Base-by-base conservation (phyloP, 495 filamentous ascomycete species). In the Lasiosphaeriaceae sp. region DNA sequence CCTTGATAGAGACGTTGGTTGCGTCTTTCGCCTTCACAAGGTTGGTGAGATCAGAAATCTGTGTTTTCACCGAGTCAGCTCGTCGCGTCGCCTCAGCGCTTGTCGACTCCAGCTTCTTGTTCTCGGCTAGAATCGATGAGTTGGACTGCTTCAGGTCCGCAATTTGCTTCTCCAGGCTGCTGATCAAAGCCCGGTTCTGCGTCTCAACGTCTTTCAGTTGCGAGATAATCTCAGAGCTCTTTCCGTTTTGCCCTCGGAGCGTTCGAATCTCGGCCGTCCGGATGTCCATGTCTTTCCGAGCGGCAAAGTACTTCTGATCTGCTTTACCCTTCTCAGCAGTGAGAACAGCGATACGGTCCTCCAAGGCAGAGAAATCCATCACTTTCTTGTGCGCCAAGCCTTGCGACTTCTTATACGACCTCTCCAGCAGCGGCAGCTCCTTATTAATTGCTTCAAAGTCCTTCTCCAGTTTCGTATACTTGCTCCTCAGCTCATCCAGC, bases 291-390 rank as follows among this genome's bases (percentile, higher is more conserved):
- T 89, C 85, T 68, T 96, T 97, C 78, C 96, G 92, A 14, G 91
- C 90, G 4, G 86, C 86, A 66, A 97, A 97, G 68, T 96, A 98
- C 71, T 97, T 97, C 69, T 97, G 92, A 64, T 97, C 92, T 0
- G 95, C 95, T 66, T 96, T 97, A 34, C 85, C 83, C 71, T 97
- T 98, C 70, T 98, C 94, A 0, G 90, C 92, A 2, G 78, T 81
- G 11, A 94, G 74, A 5, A 88, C 75, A 23, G 82, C 78, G 39
- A 95, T 75, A 58, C 86, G 86, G 47, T 97, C 92, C 73, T 97
- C 94, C 62, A 88, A 72, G 2, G 80, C 82, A 7, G 77, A 68
- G 50, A 88, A 82, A 55, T 94, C 90, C 54, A 84, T 78, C 19
- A 96, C 84, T 70, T 96, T 97, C 69, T 90, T 90, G 17, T 86